Base-by-base conservation (phyloP, 129 eudicot species). In the Tagetes patula region DNA sequence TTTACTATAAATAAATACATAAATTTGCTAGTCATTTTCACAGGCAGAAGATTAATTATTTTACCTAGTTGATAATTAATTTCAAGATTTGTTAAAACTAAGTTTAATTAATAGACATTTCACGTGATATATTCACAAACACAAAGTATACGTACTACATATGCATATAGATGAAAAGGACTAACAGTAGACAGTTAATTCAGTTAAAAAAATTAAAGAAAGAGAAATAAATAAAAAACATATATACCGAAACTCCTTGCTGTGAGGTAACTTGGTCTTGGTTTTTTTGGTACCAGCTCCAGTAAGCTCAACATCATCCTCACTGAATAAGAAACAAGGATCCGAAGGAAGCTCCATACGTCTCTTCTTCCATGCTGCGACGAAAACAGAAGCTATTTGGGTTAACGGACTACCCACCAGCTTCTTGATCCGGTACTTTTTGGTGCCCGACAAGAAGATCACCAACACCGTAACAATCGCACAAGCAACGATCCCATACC, bases 371-470 rank as follows among this genome's bases (percentile, higher is more conserved):
- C 87, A 87, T 13, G 98, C 96, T 2, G 85, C 96, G 4, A 92
- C 89, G 39, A 75, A 78, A 4, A 92, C 98, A 1, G 98, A 77
- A 43, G 87, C 96, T 45, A 92, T 87, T 70, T 92, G 98, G 36
- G 98, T 92, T 73, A 92, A 83, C 40, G 98, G 98, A 67, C 98
- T 92, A 5, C 98, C 94, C 72, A 73, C 85, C 0, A 92, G 94
- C 71, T 85, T 92, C 98, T 87, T 92, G 81, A 92, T 85, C 48
- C 98, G 89, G 80, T 92, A 89, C 74, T 69, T 72, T 64, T 66
- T 83, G 0, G 96, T 92, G 9, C 96, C 98, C 27, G 75, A 69
- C 70, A 92, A 54, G 82, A 92, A 92, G 53, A 85, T 77, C 60
- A 84, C 56, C 73, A 89, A 42, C 9, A 85, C 96, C 0, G 79